Evolutionary conservation across 306 rosid genomes (phyloP), one percentile per base, ranked within the genome.

Genomic region (apple (Malus domestica)): DNA sequence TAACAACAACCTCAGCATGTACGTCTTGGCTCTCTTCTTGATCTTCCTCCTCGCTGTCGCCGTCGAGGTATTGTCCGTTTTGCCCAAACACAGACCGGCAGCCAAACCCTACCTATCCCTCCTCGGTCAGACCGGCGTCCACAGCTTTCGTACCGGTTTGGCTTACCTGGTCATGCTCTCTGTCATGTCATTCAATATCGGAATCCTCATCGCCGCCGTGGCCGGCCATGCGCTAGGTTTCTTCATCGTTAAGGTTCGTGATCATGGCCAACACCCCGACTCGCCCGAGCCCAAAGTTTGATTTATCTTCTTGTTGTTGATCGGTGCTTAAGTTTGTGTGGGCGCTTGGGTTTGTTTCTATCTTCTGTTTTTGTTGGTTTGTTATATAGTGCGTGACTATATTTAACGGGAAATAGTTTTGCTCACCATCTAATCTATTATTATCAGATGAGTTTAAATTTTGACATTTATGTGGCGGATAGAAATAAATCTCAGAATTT

Each of bases 111-210:
- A 54, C n/a, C 78, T 51, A 49, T 80, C 80, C 0, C 77, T 74
- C 1, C 59, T 84, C 4, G 23, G 84, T 3, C 85, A 73, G 69
- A 84, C 95, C 16, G 81, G 85, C 45, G 23, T 89, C 30, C 82
- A 91, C 64, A 85, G 83, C 8, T 69, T 85, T 20, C 90, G 90
- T 71, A 67, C 85, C 0, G 90, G 74, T 7, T 70, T 88, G n/a
- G 73, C 82, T 38, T 92, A 92, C 68, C 67, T 90, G 88, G 86
- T 90, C 35, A 89, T 88, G 96, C 83, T 89, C 29, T 79, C 96
- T 1, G 90, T 88, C n/a, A 90, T 92, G 96, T 89, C 97, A 72
- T 89, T 89, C 83, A 91, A 91, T 33, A 83, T 87, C 0, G 97
- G 97, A 6, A 84, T 91, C 65, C 89, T 91, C 78, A 9, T 91